Conservation (phyloP, 192 early-diverging fungal genomes). For the Lunasporangiospora selenospora region DNA sequence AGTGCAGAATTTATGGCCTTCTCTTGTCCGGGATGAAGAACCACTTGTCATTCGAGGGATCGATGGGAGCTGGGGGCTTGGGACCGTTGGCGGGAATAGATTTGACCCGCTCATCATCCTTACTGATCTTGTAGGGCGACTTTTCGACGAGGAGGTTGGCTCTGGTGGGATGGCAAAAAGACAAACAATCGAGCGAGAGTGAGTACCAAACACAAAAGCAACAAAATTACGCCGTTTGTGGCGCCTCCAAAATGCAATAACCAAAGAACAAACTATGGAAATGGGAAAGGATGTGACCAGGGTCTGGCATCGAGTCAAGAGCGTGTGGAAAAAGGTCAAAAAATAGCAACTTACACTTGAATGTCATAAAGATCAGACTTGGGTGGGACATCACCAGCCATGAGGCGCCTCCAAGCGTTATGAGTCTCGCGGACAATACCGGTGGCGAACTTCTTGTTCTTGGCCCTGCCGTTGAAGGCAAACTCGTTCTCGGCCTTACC, state of each 20-base stretch:
- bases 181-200: not conserved
- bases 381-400: constrained; percentile 66
- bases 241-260: no score
- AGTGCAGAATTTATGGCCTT: constrained; percentile 49
- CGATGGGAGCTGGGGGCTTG: constrained; percentile 71
- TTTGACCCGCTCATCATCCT: constrained; percentile 61
- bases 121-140: constrained; percentile 75
- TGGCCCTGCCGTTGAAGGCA: constrained; percentile 92
- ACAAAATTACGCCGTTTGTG: no score
- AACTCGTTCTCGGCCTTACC: constrained; percentile 99
- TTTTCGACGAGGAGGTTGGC: constrained; percentile 72
- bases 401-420: constrained; percentile 92
- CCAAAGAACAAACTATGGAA: not conserved
- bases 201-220: constrained; percentile 11
- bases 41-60: constrained; percentile 97
- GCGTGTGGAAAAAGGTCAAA: not conserved
- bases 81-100: constrained; percentile 63
- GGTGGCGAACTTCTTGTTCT: constrained; percentile 88
- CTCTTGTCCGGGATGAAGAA: constrained; percentile 92
- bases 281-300: not conserved
- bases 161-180: constrained; percentile 47
- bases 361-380: constrained; percentile 80
- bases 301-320: constrained; percentile 2
- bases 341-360: constrained; percentile 58
- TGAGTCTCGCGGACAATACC: constrained; percentile 92